phyloP scores from a whole-genome alignment of 2,329 filamentous ascomycete species.

The Biscogniauxia marginata region DNA sequence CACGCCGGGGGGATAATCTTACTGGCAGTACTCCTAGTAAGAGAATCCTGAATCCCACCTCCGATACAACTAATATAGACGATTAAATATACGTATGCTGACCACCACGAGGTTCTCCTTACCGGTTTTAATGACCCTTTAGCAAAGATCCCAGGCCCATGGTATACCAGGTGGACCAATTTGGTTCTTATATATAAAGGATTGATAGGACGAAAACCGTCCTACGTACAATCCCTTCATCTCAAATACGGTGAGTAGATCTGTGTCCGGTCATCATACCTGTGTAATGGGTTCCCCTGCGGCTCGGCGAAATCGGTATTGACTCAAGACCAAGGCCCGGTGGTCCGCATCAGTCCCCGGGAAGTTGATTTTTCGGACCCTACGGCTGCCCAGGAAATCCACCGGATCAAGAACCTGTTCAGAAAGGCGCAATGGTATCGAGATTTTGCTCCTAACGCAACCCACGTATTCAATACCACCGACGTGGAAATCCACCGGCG shows the following conservation, averaged over 20 bases:
- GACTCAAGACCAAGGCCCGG: slow-evolving; percentile 20
- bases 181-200: slow-evolving; percentile 10
- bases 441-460: slow-evolving; percentile 15
- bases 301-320: background rate
- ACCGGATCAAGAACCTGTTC: slow-evolving; percentile 26
- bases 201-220: slow-evolving; percentile 9
- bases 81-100: background rate
- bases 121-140: slow-evolving; percentile 11
- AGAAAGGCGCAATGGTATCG: slow-evolving; percentile 23
- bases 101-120: slow-evolving; percentile 1
- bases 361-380: slow-evolving; percentile 27
- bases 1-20: slow-evolving; percentile 7
- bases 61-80: no score
- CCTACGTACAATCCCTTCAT: slow-evolving; percentile 27
- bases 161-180: slow-evolving; percentile 18
- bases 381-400: slow-evolving; percentile 19
- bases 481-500: slow-evolving; percentile 38
- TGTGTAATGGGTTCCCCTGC: no score
- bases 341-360: slow-evolving; percentile 27
- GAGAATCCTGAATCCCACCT: background rate
- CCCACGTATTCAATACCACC: slow-evolving; percentile 39
- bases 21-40: slow-evolving; percentile 11
- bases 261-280: no score
- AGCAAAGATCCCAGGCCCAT: slow-evolving; percentile 19
- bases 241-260: slow-evolving; percentile 25